phyloP scores from a whole-genome alignment of 768 basidiomycete species.

The Auriscalpium orientale region DNA sequence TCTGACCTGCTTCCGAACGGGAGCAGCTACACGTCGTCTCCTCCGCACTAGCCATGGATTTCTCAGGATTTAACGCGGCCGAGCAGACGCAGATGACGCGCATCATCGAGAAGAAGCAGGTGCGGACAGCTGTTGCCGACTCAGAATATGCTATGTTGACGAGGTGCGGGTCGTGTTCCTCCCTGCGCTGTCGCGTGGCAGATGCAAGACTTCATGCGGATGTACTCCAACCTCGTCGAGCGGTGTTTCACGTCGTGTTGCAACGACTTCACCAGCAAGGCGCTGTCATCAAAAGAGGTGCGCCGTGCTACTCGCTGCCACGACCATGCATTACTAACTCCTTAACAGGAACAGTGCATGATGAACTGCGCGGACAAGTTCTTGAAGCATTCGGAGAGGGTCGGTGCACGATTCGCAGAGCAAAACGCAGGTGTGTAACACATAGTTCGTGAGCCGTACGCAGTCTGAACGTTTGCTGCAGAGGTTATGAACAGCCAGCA shows the following conservation, averaged over 20 bases:
- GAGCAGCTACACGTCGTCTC: neutral
- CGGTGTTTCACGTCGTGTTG: slow-evolving; percentile 93
- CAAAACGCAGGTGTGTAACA: slow-evolving; percentile 72
- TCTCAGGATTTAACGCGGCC: slow-evolving; percentile 79
- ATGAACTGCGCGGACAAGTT: slow-evolving; percentile 97
- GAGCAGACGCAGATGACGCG: slow-evolving; percentile 97
- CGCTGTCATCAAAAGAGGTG: slow-evolving; percentile 90
- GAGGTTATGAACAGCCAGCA: slow-evolving; percentile 36
- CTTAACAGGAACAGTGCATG: slow-evolving; percentile 72
- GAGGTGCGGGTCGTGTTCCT: neutral
- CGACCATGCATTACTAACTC: slow-evolving; percentile 2
- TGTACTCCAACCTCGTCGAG: slow-evolving; percentile 93
- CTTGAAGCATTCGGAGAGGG: slow-evolving; percentile 90
- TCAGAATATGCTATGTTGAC: neutral
- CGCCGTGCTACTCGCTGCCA: neutral
- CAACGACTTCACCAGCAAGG: slow-evolving; percentile 95
- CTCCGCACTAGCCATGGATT: slow-evolving; percentile 57
- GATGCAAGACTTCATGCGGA: slow-evolving; percentile 98
- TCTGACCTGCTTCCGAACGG: too few relatives aligned
- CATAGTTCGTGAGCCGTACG: neutral
- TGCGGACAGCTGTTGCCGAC: slow-evolving; percentile 23
- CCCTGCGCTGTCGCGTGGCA: slow-evolving; percentile 24
- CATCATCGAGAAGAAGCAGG: slow-evolving; percentile 96
- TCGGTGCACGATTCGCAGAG: slow-evolving; percentile 88
- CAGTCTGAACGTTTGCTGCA: slow-evolving; percentile 13